These are phyloP conservation scores for Moniliophthora roreri DNA, from an alignment of 1,284 basidiomycete genomes.

Conservation along the genomic window DNA sequence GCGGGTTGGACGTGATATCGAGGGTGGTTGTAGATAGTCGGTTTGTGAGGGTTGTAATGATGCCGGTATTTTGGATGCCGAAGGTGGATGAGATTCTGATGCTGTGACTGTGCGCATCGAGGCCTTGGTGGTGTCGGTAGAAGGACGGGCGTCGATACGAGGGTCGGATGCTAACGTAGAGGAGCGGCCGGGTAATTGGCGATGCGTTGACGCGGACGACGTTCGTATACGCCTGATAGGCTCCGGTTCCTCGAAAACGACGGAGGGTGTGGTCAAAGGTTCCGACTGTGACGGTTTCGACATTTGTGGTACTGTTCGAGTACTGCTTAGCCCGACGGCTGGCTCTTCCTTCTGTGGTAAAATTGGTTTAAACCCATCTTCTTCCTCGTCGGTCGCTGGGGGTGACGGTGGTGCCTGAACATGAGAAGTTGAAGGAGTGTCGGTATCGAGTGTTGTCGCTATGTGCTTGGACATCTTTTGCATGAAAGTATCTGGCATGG, in stretches of 20 bases:
- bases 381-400: conserved; percentile 55
- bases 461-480: conserved; percentile 39
- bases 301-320: background rate
- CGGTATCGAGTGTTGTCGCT: conserved; percentile 27
- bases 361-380: conserved; percentile 26
- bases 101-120: conserved; percentile 15
- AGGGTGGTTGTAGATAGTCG: conserved; percentile 51
- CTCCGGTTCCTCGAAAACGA: conserved; percentile 38
- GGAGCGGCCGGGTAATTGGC: conserved; percentile 19
- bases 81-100: conserved; percentile 12
- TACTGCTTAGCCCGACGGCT: background rate
- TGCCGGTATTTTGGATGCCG: conserved; percentile 17
- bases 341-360: conserved; percentile 4
- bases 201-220: conserved; percentile 23
- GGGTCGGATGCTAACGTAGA: conserved; percentile 10
- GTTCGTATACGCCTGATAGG: conserved; percentile 26
- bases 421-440: conserved; percentile 27
- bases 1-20: conserved; percentile 42
- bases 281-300: conserved; percentile 18
- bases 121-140: conserved; percentile 25
- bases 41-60: conserved; percentile 39
- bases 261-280: conserved; percentile 12
- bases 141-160: conserved; percentile 16
- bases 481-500: conserved; percentile 34
- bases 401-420: conserved; percentile 69